Conservation (phyloP, 441 rosid genomes). For the Gossypium davidsonii region DNA sequence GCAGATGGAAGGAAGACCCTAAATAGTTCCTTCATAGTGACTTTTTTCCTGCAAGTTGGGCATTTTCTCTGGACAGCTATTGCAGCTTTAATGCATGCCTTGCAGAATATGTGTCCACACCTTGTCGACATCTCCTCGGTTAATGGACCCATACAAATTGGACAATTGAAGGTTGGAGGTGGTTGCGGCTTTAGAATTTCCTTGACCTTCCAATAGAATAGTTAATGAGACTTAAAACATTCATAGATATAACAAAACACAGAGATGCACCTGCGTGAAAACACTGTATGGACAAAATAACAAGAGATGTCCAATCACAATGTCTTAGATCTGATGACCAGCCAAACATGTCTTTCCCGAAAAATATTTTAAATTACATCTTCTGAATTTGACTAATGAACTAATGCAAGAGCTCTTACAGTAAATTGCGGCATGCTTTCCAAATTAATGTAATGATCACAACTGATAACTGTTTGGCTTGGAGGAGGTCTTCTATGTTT, state of each 20-base stretch:
- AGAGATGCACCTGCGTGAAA: conserved; percentile 1
- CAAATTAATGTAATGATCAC: conserved; percentile 43
- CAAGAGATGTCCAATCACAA: neutral
- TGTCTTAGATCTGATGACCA: neutral
- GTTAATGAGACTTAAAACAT: neutral
- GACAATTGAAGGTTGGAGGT: conserved; percentile 64
- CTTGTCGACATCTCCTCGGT: conserved; percentile 72
- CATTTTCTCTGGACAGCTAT: conserved; percentile 56
- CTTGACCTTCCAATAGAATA: conserved; percentile 36
- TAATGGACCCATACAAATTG: conserved; percentile 76
- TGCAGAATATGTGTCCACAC: conserved; percentile 96
- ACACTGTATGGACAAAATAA: neutral
- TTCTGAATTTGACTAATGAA: neutral
- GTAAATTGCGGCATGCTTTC: conserved; percentile 32
- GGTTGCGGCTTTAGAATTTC: conserved; percentile 24
- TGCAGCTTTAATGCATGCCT: conserved; percentile 58
- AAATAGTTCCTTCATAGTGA: conserved; percentile 51
- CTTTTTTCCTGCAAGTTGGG: conserved; percentile 79
- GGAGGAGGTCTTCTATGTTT: conserved; percentile 46
- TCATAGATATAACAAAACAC: conserved; percentile 1
- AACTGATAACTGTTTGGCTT: conserved; percentile 29
- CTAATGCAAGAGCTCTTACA: conserved; percentile 30
- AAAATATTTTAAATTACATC: neutral
- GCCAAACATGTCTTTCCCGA: neutral
- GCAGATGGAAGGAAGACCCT: conserved; percentile 85